Conservation (phyloP, 108 stramenopile genomes). For the Discostella pseudostelligera region DNA sequence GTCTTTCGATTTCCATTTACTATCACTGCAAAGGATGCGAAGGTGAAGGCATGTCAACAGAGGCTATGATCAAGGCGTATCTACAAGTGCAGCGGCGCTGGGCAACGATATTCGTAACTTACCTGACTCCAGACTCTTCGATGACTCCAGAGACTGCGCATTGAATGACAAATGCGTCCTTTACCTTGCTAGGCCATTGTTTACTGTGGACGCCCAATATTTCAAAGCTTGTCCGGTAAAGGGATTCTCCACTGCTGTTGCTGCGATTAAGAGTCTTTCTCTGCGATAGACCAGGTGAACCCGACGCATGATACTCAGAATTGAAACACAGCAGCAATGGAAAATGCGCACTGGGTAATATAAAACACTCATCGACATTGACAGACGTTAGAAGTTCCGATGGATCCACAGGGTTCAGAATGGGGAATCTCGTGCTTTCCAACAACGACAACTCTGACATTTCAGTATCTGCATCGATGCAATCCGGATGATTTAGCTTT, state of each 20-base stretch:
- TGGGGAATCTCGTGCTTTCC: conserved; percentile 27
- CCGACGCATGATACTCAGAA: conserved; percentile 11
- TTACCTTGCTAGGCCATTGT: conserved; percentile 5
- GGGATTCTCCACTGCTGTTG: conserved; percentile 36
- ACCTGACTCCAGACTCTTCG: conserved; percentile 55
- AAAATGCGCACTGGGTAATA: conserved; percentile 87
- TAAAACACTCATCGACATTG: conserved; percentile 71
- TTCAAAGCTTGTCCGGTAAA: conserved; percentile 73
- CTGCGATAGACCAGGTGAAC: conserved; percentile 4
- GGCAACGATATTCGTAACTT: conserved; percentile 2
- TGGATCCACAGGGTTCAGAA: conserved; percentile 78
- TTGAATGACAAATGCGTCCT: conserved; percentile 48
- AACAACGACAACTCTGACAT: background rate
- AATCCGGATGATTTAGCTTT: conserved; percentile 11
- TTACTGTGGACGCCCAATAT: conserved; percentile 34
- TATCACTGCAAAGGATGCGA: conserved; percentile 4
- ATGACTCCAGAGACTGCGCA: conserved; percentile 68
- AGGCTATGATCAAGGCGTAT: background rate
- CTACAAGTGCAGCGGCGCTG: background rate
- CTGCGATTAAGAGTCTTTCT: background rate
- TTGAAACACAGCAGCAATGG: conserved; percentile 81
- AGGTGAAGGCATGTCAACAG: background rate
- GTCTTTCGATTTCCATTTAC: conserved; percentile 8
- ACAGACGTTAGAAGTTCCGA: conserved; percentile 55
- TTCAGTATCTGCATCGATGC: background rate